phyloP scores from a whole-genome alignment of 1,139 yeast species.

The Arxiozyma slooffiae region DNA sequence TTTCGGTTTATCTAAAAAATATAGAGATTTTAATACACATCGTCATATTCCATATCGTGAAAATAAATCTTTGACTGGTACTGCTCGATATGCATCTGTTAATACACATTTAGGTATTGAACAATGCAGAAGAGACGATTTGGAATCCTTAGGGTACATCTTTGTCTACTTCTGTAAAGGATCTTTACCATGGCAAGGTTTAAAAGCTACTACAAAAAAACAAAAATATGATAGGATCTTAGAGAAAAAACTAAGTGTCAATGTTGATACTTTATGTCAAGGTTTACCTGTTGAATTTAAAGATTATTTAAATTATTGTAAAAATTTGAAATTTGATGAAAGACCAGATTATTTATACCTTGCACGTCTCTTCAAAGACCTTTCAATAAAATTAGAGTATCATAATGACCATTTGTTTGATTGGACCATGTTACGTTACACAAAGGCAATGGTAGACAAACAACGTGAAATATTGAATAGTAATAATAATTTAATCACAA shows the following conservation, averaged over 20 bases:
- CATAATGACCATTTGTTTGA: constrained; percentile 92
- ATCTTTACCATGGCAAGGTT: constrained; percentile 98
- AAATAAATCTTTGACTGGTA: constrained; percentile 91
- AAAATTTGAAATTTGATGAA: constrained; percentile 87
- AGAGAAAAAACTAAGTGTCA: constrained; percentile 93
- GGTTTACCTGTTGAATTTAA: constrained; percentile 89
- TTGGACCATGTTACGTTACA: constrained; percentile 90
- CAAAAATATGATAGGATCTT: constrained; percentile 94
- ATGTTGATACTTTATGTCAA: constrained; percentile 78
- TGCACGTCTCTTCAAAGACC: constrained; percentile 82
- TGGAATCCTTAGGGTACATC: constrained; percentile 91
- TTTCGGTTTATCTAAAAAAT: constrained; percentile 92
- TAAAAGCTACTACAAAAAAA: constrained; percentile 92
- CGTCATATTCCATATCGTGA: constrained; percentile 93
- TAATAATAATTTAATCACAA: no score
- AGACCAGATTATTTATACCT: constrained; percentile 90
- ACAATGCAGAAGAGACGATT: constrained; percentile 92
- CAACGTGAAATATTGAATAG: constrained; percentile 9
- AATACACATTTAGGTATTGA: constrained; percentile 96
- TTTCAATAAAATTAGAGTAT: constrained; percentile 81
- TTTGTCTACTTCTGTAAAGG: constrained; percentile 92
- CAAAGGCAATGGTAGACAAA: constrained; percentile 40
- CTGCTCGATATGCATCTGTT: constrained; percentile 91
- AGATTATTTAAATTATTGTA: constrained; percentile 80
- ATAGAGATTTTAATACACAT: constrained; percentile 89